phyloP scores from a whole-genome alignment of 257 asterid genomes.

The Lavandula angustifolia region DNA sequence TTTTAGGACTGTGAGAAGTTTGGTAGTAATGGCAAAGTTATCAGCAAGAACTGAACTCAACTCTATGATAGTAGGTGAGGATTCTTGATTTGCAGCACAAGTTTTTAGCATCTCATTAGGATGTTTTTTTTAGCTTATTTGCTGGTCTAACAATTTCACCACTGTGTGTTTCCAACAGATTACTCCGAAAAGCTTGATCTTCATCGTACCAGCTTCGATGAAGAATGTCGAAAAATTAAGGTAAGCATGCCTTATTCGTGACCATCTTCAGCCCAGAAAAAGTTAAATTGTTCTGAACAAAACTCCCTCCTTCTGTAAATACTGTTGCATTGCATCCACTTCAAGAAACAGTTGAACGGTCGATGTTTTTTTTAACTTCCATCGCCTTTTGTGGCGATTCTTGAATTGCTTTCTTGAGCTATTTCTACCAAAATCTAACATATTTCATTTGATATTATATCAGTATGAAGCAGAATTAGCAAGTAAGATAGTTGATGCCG shows the following conservation, averaged over 20 bases:
- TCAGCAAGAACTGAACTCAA: conserved; percentile 41
- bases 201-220: conserved; percentile 32
- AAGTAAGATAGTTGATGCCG: not conserved
- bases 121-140: not conserved
- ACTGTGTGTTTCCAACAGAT: conserved; percentile 27
- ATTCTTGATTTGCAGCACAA: not conserved
- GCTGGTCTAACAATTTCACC: not conserved
- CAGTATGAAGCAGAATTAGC: conserved; percentile 43
- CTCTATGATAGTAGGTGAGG: conserved; percentile 39
- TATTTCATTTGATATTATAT: conserved; percentile 7
- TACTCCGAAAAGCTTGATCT: conserved; percentile 29
- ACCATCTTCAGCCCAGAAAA: conserved; percentile 10
- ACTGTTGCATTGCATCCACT: not conserved
- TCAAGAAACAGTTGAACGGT: not conserved
- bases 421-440: not conserved
- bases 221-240: conserved; percentile 37
- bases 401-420: not conserved
- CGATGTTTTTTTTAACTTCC: not conserved
- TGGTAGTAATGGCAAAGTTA: conserved; percentile 38
- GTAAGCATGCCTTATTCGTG: conserved; percentile 29
- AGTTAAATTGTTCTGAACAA: not conserved
- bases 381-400: no score
- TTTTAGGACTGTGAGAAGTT: not conserved
- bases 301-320: not conserved
- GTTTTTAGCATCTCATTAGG: not conserved